Evolutionary conservation across 1,284 basidiomycete species (phyloP), one percentile per base, ranked within the genome.

Genomic region (Mycosarcoma mackinlayi): DNA sequence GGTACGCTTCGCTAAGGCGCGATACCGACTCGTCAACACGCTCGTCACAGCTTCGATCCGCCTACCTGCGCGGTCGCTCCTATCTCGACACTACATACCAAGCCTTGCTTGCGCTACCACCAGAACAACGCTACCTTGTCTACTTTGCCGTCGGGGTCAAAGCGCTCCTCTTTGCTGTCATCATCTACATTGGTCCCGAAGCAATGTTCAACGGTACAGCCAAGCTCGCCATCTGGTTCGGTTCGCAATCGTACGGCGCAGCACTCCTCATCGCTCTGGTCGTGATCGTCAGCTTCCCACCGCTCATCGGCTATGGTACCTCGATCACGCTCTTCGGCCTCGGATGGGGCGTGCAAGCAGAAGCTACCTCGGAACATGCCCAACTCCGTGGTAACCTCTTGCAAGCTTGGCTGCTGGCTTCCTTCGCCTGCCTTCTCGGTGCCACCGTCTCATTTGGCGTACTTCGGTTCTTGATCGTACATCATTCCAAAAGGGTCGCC

Each of bases 281-380:
- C 21, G 44, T 73, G n/a, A 35, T 67, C 19, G 52, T 78, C n/a
- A 53, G 65, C 14, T 72, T 82, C 28, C 80, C 80, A 4, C 80
- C 80, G 3, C 53, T 76, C 24, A 47, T 73, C 34, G 80, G 80
- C 9, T 82, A 81, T 46, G 74, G 75, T 5, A 77, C 76, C 0
- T 40, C 53, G 8, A 65, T 81, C 27, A 81, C 79, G 3, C 51
- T 82, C 2, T 75, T 64, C 34, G 79, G 80, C 2, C 53, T 79
- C 16, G 70, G 76, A 10, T 81, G 75, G 69, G 79, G 66, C 28
- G 60, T 66, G 30, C 62, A 41, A 25, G 57, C 53, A 2, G 50
- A 39, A 13, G 54, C 40, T 11, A 65, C 44, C 1, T 40, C 45
- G 14, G 45, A 49, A 28, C 55, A 52, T 21, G 24, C 44, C 5